Conservation (phyloP, 306 rosid species). For the Carpinus fangiana region DNA sequence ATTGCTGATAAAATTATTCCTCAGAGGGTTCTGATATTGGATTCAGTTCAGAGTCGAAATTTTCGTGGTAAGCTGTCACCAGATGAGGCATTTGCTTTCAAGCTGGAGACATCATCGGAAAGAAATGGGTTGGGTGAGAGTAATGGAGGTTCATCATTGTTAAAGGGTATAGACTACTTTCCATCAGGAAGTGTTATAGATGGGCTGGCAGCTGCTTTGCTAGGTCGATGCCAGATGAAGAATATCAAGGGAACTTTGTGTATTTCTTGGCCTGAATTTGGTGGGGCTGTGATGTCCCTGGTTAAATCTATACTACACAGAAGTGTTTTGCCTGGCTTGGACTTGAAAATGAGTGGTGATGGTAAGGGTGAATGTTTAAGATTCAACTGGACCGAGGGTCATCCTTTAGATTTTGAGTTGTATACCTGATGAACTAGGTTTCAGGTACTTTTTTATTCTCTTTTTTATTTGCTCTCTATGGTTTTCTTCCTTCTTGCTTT, state of each 20-base stretch:
- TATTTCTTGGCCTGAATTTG: conserved; percentile 79
- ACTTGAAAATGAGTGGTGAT: conserved; percentile 16
- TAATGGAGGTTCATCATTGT: conserved; percentile 23
- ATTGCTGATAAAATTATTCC: conserved; percentile 46
- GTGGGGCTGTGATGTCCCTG: conserved; percentile 43
- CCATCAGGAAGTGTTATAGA: conserved; percentile 89
- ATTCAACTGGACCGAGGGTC: conserved; percentile 47
- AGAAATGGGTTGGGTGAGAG: conserved; percentile 24
- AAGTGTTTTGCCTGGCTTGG: conserved; percentile 43
- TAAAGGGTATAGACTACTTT: conserved; percentile 49
- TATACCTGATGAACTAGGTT: conserved; percentile 46
- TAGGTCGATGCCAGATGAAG: conserved; percentile 59
- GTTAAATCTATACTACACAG: conserved; percentile 44
- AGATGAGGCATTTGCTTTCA: conserved; percentile 56
- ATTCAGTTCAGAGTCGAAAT: conserved; percentile 47
- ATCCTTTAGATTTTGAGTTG: conserved; percentile 53
- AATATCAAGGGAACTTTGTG: conserved; percentile 62
- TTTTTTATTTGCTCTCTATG: not conserved
- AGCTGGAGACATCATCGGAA: conserved; percentile 69
- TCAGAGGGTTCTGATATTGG: conserved; percentile 54
- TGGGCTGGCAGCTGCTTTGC: conserved; percentile 71
- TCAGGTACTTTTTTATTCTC: not conserved
- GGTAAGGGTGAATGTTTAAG: conserved; percentile 30
- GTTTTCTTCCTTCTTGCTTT: not conserved
- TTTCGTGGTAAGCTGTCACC: conserved; percentile 59